These are phyloP conservation scores for Termitomyces sp. DNA, from an alignment of 768 basidiomycete genomes.

Conservation along the genomic window DNA sequence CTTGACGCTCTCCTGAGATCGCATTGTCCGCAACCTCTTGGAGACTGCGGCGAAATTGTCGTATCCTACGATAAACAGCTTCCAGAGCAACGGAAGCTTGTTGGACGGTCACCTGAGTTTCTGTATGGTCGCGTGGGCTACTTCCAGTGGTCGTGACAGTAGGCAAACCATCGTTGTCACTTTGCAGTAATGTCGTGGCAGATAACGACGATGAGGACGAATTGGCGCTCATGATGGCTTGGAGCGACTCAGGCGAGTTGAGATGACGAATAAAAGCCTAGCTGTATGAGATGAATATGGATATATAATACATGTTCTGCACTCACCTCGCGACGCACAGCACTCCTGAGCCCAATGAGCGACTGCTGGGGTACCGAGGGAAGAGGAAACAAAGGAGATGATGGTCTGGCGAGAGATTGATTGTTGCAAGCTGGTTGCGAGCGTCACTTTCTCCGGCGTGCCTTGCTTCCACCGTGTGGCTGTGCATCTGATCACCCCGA, in stretches of 20 bases:
- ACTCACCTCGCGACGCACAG: neutral
- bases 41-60: slow-evolving; percentile 52
- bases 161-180: slow-evolving; percentile 15
- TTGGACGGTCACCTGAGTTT: slow-evolving; percentile 39
- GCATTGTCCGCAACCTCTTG: slow-evolving; percentile 40
- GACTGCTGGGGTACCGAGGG: neutral
- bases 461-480: slow-evolving; percentile 12
- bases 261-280: neutral
- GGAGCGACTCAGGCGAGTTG: neutral
- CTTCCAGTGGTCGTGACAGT: neutral
- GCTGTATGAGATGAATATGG: neutral
- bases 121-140: slow-evolving; percentile 18
- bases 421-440: neutral
- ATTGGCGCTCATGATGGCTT: slow-evolving; percentile 23
- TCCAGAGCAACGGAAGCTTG: slow-evolving; percentile 55
- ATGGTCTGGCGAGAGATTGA: neutral
- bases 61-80: slow-evolving; percentile 53
- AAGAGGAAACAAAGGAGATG: neutral
- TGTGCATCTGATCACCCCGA: slow-evolving; percentile 11
- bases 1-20: slow-evolving; percentile 15
- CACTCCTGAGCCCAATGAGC: neutral
- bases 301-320: neutral
- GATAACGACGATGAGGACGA: slow-evolving; percentile 32
- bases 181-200: slow-evolving; percentile 18
- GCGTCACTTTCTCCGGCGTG: neutral